These are phyloP conservation scores for Diaporthe nobilis DNA, from an alignment of 2,329 filamentous ascomycete species.

Conservation along the genomic window DNA sequence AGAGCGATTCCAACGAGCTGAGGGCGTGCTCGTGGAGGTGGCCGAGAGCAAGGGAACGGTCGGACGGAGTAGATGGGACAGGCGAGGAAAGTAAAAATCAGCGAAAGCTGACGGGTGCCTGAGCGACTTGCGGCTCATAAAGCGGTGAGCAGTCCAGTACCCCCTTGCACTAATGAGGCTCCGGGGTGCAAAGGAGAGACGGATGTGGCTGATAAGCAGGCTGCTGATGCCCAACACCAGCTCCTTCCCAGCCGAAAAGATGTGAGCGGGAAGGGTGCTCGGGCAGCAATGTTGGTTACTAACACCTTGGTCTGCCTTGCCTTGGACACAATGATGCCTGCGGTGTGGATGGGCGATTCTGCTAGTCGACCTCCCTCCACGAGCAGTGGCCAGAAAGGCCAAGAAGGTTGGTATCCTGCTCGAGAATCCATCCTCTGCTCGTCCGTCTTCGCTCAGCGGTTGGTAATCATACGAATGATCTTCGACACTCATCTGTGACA, in stretches of 20 bases:
- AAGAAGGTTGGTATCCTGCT: background rate
- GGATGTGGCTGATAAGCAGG: background rate
- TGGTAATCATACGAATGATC: background rate
- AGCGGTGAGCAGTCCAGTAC: background rate
- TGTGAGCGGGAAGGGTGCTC: too few relatives aligned
- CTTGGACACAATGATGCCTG: background rate
- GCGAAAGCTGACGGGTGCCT: background rate
- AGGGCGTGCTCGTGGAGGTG: background rate
- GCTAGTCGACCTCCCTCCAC: too few relatives aligned
- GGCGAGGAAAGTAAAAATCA: background rate
- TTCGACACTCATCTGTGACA: background rate
- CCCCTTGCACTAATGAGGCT: background rate
- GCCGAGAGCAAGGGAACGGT: background rate
- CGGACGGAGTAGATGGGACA: background rate
- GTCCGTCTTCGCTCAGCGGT: too few relatives aligned
- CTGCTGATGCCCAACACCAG: conserved; percentile 22
- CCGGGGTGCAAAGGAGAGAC: background rate
- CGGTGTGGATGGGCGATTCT: background rate
- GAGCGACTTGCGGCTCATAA: background rate
- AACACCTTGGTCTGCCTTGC: too few relatives aligned
- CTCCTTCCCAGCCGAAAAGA: background rate
- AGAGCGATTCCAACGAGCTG: background rate
- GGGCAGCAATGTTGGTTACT: background rate
- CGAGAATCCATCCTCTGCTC: too few relatives aligned
- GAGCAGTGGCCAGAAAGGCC: too few relatives aligned